Conservation (phyloP, 2,329 filamentous ascomycete genomes). For the Fusarium anguioides region DNA sequence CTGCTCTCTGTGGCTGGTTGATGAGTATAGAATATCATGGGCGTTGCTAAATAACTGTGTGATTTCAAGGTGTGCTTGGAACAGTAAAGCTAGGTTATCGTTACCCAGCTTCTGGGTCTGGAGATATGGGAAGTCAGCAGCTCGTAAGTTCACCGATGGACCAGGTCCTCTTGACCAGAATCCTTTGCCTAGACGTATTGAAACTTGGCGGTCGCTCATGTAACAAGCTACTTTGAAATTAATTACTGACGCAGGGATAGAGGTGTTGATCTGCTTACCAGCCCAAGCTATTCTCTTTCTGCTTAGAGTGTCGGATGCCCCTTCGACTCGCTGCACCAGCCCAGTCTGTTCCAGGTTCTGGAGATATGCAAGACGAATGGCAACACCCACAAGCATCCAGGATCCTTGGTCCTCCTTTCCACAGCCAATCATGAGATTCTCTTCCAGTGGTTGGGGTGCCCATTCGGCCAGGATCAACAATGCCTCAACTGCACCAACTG, state of each 20-base stretch:
- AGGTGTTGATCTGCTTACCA: slow-evolving; percentile 47
- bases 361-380: slow-evolving; percentile 76
- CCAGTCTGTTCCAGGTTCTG: slow-evolving; percentile 76
- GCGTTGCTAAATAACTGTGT: slow-evolving; percentile 80
- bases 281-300: slow-evolving; percentile 77
- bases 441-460: slow-evolving; percentile 73
- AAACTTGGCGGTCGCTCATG: slow-evolving; percentile 74
- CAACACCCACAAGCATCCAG: slow-evolving; percentile 81
- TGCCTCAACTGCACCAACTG: slow-evolving; percentile 77
- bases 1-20: slow-evolving; percentile 75
- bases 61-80: slow-evolving; percentile 77
- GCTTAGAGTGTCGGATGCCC: slow-evolving; percentile 68
- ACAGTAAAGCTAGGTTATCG: slow-evolving; percentile 75
- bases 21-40: slow-evolving; percentile 78
- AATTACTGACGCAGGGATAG: not conserved
- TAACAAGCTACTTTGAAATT: slow-evolving; percentile 62
- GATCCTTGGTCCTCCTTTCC: slow-evolving; percentile 80
- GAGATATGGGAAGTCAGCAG: slow-evolving; percentile 75
- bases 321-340: slow-evolving; percentile 69
- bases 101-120: slow-evolving; percentile 67
- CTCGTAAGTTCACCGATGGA: slow-evolving; percentile 71
- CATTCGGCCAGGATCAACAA: slow-evolving; percentile 77
- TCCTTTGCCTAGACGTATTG: slow-evolving; percentile 75
- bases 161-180: slow-evolving; percentile 81
- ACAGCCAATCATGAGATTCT: slow-evolving; percentile 72